Base-by-base conservation (phyloP, 2,329 filamentous ascomycete species). In the Stemphylium beticola region DNA sequence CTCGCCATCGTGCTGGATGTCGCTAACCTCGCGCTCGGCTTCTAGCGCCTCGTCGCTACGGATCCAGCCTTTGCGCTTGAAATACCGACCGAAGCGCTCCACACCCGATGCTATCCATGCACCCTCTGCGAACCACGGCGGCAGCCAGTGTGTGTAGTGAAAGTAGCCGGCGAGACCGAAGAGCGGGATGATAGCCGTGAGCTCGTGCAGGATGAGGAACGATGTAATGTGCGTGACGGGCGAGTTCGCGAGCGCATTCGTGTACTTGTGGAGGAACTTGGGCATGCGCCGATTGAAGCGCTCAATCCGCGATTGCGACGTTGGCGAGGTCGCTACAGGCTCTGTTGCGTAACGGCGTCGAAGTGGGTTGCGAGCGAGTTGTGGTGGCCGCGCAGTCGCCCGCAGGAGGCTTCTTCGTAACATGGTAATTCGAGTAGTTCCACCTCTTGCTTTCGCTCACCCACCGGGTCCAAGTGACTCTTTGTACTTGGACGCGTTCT, bases 151-250 rank as follows among this genome's bases (percentile, higher is more conserved):
- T 1, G 86, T 86, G 72, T 91, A 92, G 77, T 98, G 53, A 60
- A 69, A 67, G 47, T 60, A 53, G 26, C 62, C 53, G 3, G 59
- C 58, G 42, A 69, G 53, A 15, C 65, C 47, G 24, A 60, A 91
- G 75, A 99, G 96, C 1, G 86, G 57, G 68, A 79, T 60, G 72
- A 91, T 87, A 64, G 85, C 82, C 0, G 95, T 98, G 39, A 97
- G 73, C 76, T 99, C 95, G 79, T 99, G 95, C 0, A 99, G 83
- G 34, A 97, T 80, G 10, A 98, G 80, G 74, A 99, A 99, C 0
- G 93, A 88, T 1, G 89, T 85, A 37, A 96, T 81, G 76, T 97
- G 92, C 1, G 91, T 91, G 39, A 92, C 76, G 0, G 95, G 95
- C 0, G 92, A 92, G 50, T 84, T 82, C 53, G 87, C 85, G 3